Conservation (phyloP, 208 protist species). For the Angomonas desouzai region DNA sequence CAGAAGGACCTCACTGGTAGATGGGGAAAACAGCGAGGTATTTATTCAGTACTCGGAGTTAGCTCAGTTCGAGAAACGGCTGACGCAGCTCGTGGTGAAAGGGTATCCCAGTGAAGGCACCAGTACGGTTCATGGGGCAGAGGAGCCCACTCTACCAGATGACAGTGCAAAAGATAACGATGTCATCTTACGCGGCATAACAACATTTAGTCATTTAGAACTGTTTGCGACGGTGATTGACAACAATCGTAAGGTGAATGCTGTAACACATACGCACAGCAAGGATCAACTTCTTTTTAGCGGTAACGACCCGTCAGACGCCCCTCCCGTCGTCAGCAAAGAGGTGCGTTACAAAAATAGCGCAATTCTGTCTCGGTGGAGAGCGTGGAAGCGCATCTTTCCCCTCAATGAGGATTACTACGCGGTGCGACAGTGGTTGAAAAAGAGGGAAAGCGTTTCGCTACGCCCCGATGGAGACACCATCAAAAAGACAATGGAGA, state of each 20-base stretch:
- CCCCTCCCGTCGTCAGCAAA: neutral
- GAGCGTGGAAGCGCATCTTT: neutral
- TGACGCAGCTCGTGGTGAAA: neutral
- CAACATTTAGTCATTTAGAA: neutral
- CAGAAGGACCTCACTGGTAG: neutral
- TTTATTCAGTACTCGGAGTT: neutral
- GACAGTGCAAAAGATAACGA: neutral
- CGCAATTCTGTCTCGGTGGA: neutral
- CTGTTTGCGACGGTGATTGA: neutral
- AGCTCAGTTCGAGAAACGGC: neutral
- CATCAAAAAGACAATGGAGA: slow-evolving; percentile 15
- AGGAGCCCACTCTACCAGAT: too few species aligned
- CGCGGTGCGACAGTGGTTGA: neutral
- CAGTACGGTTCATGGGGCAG: too few species aligned
- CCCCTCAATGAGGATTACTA: slow-evolving; percentile 11
- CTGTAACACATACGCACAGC: too few species aligned
- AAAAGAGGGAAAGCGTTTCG: neutral
- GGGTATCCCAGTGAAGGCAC: neutral
- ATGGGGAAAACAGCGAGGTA: neutral
- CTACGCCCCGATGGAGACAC: slow-evolving; percentile 28
- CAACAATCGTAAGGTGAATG: too few species aligned
- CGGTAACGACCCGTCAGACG: too few species aligned
- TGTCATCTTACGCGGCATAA: neutral
- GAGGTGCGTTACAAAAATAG: neutral
- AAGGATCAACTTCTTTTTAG: too few species aligned